Conservation (phyloP, 2,329 filamentous ascomycete genomes). For the Aspergillus novoparasiticus region DNA sequence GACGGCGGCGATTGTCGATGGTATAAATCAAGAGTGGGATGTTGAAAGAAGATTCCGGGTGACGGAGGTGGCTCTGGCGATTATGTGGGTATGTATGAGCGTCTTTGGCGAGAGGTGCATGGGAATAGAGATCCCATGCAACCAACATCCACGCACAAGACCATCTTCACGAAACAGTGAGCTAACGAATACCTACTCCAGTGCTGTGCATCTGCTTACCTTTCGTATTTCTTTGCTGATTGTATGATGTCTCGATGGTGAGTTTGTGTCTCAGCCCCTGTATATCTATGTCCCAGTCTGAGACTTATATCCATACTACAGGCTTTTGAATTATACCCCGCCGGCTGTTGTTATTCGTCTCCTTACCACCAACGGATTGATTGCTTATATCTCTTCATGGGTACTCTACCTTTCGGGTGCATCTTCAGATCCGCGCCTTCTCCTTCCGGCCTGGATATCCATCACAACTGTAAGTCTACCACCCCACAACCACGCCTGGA, state of each 20-base stretch:
- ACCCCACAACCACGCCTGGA: not conserved
- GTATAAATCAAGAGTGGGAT: constrained; percentile 44
- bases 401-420: constrained; percentile 71
- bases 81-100: constrained; percentile 67
- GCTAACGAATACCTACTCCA: constrained; percentile 35
- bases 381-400: constrained; percentile 74
- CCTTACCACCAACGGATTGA: constrained; percentile 71
- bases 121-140: not conserved
- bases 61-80: constrained; percentile 70
- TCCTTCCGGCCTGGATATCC: constrained; percentile 76
- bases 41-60: constrained; percentile 56
- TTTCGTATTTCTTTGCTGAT: constrained; percentile 82
- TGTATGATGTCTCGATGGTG: constrained; percentile 83
- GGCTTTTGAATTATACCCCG: constrained; percentile 83
- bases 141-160: not conserved
- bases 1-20: constrained; percentile 41
- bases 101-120: constrained; percentile 18
- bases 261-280: constrained; percentile 26
- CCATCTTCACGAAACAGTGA: not conserved
- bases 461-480: constrained; percentile 66
- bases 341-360: constrained; percentile 76
- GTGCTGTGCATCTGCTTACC: constrained; percentile 76
- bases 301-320: constrained; percentile 33
- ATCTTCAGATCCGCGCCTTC: constrained; percentile 68
- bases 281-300: not conserved